Conservation (phyloP, 768 basidiomycete species). For the Lactifluus piperatus region DNA sequence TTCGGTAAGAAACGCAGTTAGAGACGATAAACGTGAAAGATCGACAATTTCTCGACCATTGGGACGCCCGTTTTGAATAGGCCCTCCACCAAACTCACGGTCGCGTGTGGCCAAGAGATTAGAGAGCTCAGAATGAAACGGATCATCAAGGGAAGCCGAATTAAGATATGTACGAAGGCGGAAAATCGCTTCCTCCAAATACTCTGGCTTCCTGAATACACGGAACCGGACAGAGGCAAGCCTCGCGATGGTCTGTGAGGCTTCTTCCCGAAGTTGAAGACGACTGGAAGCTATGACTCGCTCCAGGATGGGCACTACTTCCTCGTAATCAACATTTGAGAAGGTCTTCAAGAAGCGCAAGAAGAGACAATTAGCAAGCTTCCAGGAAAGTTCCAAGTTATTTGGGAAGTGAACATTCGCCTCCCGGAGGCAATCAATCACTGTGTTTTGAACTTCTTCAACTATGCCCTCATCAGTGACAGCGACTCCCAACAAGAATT, state of each 20-base stretch:
- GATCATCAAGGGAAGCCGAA: not conserved
- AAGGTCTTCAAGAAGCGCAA: rapidly evolving
- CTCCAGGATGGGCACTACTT: not conserved
- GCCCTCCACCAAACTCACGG: too few relatives aligned
- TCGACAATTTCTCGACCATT: too few relatives aligned
- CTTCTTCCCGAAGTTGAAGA: too few relatives aligned
- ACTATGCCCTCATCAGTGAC: not conserved
- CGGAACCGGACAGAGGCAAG: not conserved
- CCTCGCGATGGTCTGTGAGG: not conserved
- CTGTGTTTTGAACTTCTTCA: not conserved
- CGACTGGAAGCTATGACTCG: not conserved
- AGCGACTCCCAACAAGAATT: not conserved
- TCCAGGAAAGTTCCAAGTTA: not conserved
- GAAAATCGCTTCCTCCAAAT: not conserved
- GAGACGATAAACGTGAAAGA: too few relatives aligned
- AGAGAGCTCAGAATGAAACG: not conserved
- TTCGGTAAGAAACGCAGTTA: not conserved
- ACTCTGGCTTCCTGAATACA: not conserved
- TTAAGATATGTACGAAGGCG: not conserved
- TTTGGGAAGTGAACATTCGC: not conserved
- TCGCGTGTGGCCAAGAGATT: not conserved
- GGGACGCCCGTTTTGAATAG: too few relatives aligned
- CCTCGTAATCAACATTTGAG: not conserved
- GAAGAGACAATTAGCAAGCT: not conserved
- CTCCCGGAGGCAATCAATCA: not conserved